Evolutionary conservation across 2,329 filamentous ascomycete species (phyloP), one percentile per base, ranked within the genome.

Genomic region (Aspergillus sp.): DNA sequence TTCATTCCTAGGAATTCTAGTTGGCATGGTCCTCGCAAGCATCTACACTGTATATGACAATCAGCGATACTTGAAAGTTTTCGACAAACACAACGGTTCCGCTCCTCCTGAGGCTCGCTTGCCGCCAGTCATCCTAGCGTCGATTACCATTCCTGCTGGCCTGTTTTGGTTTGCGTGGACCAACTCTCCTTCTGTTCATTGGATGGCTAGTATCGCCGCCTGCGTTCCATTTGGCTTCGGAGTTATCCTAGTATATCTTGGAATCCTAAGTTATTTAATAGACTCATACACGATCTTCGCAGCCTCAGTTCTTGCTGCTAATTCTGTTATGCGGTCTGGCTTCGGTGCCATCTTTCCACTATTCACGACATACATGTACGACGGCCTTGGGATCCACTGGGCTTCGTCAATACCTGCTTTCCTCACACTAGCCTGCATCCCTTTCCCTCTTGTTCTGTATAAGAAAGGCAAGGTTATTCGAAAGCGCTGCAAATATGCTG

Each of bases 141-240:
- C 76, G 52, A 73, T 83, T 20, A 70, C 74, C 15, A 75, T 87
- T 40, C 84, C 85, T 0, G 69, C 84, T 44, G 80, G 82, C 13
- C 73, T 86, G 3, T 84, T 86, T 68, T 84, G 82, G 82, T 83
- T 86, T 56, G 83, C 82, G 0, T 86, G 83, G 83, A 84, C 83
- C 1, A 81, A 83, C 48, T 80, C 74, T 54, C 75, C 70, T 56
- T 68, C 67, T 2, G 61, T 76, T 33, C 74, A 76, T 58, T 77
- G 73, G 73, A 72, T 76, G 56, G 73, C 67, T 7, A 67, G 68
- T 54, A 68, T 77, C 41, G 69, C 72, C 4, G 73, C 69, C 4
- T 69, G 67, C 24, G 75, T 68, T 4, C 70, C 74, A 1, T 76
- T 79, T 45, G 76, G 76, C 0, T 77, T 78, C 48, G 76, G 76